Conservation (phyloP, 176 grass and related monocot species). For the Triticum aestivum region DNA sequence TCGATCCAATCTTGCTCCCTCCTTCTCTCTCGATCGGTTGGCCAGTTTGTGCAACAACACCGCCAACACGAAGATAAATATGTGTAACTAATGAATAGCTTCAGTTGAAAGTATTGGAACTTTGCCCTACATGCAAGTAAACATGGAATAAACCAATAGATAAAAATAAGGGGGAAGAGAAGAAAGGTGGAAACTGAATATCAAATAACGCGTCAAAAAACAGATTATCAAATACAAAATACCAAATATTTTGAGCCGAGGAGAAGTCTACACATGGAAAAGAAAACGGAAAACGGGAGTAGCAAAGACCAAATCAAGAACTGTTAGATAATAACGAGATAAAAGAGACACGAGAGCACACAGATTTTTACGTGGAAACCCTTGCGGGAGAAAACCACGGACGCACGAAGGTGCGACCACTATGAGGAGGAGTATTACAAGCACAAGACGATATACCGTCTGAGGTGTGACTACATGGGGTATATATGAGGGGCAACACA, state of each 20-base stretch:
- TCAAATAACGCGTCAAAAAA: too few species aligned
- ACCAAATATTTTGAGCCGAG: neutral
- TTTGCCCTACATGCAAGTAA: conserved; percentile 39
- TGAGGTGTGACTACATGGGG: too few species aligned
- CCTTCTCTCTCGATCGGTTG: too few species aligned
- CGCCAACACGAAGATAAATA: conserved; percentile 86
- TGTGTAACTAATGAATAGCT: conserved; percentile 80
- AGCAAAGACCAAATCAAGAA: neutral
- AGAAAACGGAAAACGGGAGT: neutral
- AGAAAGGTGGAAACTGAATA: neutral
- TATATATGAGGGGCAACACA: too few species aligned
- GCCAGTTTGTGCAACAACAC: neutral
- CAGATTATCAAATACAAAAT: neutral
- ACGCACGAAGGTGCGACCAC: too few species aligned
- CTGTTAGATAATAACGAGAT: too few species aligned
- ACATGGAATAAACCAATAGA: neutral
- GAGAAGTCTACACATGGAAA: neutral
- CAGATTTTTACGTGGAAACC: too few species aligned
- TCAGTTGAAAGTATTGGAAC: conserved; percentile 65
- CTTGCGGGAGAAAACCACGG: too few species aligned
- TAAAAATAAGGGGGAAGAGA: neutral
- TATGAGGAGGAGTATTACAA: too few species aligned
- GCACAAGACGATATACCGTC: too few species aligned
- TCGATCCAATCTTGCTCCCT: too few species aligned
- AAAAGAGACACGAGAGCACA: too few species aligned